Percentiles rank a stretch among this genome's conserved stretches.
Conservation (phyloP, 306 rosid species). For the Glycyrrhiza uralensis region DNA sequence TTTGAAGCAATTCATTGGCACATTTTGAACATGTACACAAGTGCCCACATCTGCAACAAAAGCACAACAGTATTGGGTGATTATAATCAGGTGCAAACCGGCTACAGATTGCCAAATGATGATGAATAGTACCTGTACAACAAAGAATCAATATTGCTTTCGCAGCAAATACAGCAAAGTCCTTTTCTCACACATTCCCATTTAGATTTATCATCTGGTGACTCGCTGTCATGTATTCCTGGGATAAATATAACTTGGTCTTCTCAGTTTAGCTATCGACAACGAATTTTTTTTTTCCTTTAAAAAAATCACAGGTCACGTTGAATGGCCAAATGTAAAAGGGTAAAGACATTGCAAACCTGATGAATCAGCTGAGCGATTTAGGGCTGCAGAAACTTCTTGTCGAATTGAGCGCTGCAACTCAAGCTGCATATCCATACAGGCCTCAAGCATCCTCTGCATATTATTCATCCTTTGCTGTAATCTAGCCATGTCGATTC, state of each 20-base stretch:
- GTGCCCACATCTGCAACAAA: constrained; percentile 84
- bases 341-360: constrained; percentile 42
- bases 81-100: background rate
- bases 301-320: background rate
- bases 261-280: background rate
- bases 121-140: constrained; percentile 73
- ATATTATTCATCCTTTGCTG: constrained; percentile 88
- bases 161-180: constrained; percentile 78
- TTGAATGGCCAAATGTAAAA: background rate
- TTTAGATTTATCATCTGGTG: constrained; percentile 55
- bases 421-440: constrained; percentile 99
- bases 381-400: constrained; percentile 94
- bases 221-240: constrained; percentile 46
- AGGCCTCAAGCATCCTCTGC: constrained; percentile 90
- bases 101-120: background rate
- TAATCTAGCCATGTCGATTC: constrained; percentile 86
- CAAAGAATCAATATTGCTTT: constrained; percentile 79
- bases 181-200: constrained; percentile 94
- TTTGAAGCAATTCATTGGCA: constrained; percentile 65
- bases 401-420: constrained; percentile 87
- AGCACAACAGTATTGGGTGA: background rate
- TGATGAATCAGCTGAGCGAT: constrained; percentile 54
- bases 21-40: constrained; percentile 86
- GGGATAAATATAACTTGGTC: constrained; percentile 11
- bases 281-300: background rate